Conservation (phyloP, 202 grass and related monocot species). For the Cymbopogon flexuosus region DNA sequence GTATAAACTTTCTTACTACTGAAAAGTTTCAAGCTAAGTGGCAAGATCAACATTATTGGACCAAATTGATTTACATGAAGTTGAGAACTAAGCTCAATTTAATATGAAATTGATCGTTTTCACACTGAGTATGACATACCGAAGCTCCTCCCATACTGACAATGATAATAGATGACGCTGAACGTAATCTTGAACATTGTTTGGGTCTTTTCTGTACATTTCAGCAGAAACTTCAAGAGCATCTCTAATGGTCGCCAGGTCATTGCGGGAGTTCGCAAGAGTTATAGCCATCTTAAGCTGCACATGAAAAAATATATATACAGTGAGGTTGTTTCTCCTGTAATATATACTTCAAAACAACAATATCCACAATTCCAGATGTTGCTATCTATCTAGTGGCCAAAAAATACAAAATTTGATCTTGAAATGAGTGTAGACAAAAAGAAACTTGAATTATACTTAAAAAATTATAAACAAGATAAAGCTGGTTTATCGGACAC, state of each 20-base stretch:
- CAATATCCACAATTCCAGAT: not conserved
- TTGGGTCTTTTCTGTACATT: constrained; percentile 96
- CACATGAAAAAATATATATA: constrained; percentile 10
- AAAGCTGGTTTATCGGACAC: not conserved
- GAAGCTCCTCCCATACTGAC: constrained; percentile 94
- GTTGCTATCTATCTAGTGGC: not conserved
- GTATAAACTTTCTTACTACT: not conserved
- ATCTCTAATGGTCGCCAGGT: constrained; percentile 88
- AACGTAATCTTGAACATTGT: constrained; percentile 97
- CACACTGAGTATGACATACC: constrained; percentile 51
- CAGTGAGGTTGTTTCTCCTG: constrained; percentile 4
- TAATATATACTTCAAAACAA: too few species aligned
- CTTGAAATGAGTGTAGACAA: not conserved
- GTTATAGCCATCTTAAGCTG: constrained; percentile 96
- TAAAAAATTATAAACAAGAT: constrained; percentile 1
- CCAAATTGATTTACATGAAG: not conserved
- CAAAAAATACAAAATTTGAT: not conserved
- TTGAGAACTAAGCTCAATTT: constrained; percentile 19
- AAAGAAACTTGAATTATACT: not conserved
- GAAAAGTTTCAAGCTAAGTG: not conserved
- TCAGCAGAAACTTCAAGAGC: constrained; percentile 98
- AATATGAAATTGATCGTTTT: not conserved
- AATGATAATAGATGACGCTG: constrained; percentile 94
- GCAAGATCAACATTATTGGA: not conserved
- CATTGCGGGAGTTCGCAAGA: constrained; percentile 70